Evolutionary conservation across 2,329 filamentous ascomycete species (phyloP).

Genomic region (Knufia fluminis): DNA sequence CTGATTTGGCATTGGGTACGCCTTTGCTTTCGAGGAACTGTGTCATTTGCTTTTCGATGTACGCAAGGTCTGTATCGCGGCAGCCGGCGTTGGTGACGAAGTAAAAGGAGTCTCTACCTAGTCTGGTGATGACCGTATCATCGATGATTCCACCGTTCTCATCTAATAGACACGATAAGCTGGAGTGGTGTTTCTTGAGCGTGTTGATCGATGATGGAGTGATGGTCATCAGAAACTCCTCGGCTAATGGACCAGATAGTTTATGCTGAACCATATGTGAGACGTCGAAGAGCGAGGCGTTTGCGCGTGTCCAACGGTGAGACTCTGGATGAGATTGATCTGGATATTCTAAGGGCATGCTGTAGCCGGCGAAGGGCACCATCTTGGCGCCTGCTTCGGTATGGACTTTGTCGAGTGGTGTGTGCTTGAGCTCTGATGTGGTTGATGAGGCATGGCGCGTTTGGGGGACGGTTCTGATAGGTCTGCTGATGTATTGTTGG

Average conservation of each 20-base stretch:
- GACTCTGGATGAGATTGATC: constrained; percentile 70
- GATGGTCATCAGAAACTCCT: constrained; percentile 71
- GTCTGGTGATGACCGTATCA: constrained; percentile 79
- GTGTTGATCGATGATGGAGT: constrained; percentile 65
- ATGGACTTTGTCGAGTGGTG: constrained; percentile 71
- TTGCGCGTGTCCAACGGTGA: constrained; percentile 78
- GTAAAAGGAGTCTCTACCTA: constrained; percentile 70
- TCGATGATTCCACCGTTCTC: constrained; percentile 88
- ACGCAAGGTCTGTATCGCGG: constrained; percentile 75
- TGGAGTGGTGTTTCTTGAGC: constrained; percentile 60
- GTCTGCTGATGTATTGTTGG: neutral
- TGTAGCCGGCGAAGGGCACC: constrained; percentile 89
- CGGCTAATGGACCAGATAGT: constrained; percentile 70
- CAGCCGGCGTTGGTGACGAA: constrained; percentile 93
- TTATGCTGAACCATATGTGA: constrained; percentile 91
- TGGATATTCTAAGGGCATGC: constrained; percentile 86
- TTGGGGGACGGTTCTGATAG: neutral
- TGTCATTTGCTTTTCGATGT: constrained; percentile 61
- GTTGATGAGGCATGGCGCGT: constrained; percentile 8
- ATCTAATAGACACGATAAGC: constrained; percentile 75
- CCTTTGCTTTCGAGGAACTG: constrained; percentile 46
- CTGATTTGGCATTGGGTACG: constrained; percentile 27
- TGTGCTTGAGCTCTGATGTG: constrained; percentile 35
- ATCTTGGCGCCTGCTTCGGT: constrained; percentile 75
- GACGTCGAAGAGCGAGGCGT: constrained; percentile 90